Conservation (phyloP, 495 filamentous ascomycete genomes). For the Pyrenula massariospora region DNA sequence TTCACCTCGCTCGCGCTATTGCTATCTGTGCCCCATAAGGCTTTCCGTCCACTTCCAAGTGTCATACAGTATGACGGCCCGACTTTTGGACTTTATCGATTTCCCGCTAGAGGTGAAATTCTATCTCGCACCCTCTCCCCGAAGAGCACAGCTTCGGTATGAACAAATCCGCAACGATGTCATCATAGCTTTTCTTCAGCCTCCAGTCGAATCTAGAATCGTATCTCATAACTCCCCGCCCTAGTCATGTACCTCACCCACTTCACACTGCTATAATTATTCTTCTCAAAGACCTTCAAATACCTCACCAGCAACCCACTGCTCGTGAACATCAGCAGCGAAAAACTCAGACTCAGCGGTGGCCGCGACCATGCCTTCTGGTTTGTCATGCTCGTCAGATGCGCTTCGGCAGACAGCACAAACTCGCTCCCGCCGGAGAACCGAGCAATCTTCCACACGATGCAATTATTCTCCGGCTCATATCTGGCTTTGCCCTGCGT, state of each 20-base stretch:
- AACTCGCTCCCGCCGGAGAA: conserved; percentile 95
- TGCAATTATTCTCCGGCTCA: conserved; percentile 94
- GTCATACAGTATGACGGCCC: too few relatives aligned
- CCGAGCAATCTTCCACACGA: conserved; percentile 97
- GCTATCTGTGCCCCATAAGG: too few relatives aligned
- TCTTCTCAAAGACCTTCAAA: conserved; percentile 99
- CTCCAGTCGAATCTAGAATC: too few relatives aligned
- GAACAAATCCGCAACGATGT: too few relatives aligned
- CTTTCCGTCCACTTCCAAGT: too few relatives aligned
- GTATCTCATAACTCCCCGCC: conserved; percentile 52
- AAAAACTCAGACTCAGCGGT: conserved; percentile 83
- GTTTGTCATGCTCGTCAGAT: conserved; percentile 90
- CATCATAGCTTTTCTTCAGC: too few relatives aligned
- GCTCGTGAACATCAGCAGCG: conserved; percentile 94
- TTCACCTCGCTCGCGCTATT: too few relatives aligned
- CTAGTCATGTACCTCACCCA: conserved; percentile 99
- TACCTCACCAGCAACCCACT: conserved; percentile 87
- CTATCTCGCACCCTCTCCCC: too few relatives aligned
- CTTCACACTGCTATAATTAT: conserved; percentile 94
- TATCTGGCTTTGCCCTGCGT: conserved; percentile 97
- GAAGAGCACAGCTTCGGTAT: too few relatives aligned
- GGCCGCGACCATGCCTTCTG: conserved; percentile 97
- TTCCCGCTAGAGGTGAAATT: too few relatives aligned
- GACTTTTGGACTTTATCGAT: too few relatives aligned
- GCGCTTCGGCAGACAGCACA: conserved; percentile 87